These are phyloP conservation scores for Phaeomoniella chlamydospora DNA, from an alignment of 2,329 filamentous ascomycete genomes.

Conservation along the genomic window DNA sequence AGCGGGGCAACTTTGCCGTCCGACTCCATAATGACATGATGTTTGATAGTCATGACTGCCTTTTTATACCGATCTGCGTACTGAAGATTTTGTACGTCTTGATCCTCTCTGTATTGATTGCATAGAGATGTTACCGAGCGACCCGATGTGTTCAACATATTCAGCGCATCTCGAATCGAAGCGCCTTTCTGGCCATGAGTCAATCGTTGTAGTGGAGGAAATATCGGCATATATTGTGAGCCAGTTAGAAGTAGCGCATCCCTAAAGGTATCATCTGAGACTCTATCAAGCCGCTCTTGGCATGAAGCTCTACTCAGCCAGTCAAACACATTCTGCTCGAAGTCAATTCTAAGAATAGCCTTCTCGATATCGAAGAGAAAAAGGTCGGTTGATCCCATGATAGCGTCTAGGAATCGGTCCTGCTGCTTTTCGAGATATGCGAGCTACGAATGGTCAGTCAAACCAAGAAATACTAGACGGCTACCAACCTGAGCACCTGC, in stretches of 20 bases:
- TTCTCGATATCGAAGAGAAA: conserved; percentile 76
- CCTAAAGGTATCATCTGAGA: conserved; percentile 60
- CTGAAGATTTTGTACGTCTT: conserved; percentile 53
- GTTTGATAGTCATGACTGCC: conserved; percentile 70
- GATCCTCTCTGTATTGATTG: conserved; percentile 64
- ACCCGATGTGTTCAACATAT: conserved; percentile 52
- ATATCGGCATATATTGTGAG: conserved; percentile 62
- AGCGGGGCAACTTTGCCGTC: conserved; percentile 66
- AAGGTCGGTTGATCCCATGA: conserved; percentile 74
- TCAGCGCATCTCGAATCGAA: conserved; percentile 62
- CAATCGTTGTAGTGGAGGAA: conserved; percentile 53
- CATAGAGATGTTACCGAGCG: conserved; percentile 62
- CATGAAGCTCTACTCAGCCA: conserved; percentile 54
- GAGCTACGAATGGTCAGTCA: conserved; percentile 34
- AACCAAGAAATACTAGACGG: conserved; percentile 6
- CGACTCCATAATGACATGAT: conserved; percentile 68
- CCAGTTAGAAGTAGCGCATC: conserved; percentile 75
- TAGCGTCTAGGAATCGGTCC: conserved; percentile 53
- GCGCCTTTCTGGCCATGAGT: conserved; percentile 23
- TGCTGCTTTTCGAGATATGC: conserved; percentile 63
- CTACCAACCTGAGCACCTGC: conserved; percentile 62
- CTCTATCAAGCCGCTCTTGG: conserved; percentile 49
- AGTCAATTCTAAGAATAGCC: conserved; percentile 42
- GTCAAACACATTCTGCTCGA: conserved; percentile 48
- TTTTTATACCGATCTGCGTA: conserved; percentile 82